A percentile compares a stretch with the other conserved stretches of the same genome.
Evolutionary conservation across 306 rosid species (phyloP).

Genomic region (Sophora flavescens): DNA sequence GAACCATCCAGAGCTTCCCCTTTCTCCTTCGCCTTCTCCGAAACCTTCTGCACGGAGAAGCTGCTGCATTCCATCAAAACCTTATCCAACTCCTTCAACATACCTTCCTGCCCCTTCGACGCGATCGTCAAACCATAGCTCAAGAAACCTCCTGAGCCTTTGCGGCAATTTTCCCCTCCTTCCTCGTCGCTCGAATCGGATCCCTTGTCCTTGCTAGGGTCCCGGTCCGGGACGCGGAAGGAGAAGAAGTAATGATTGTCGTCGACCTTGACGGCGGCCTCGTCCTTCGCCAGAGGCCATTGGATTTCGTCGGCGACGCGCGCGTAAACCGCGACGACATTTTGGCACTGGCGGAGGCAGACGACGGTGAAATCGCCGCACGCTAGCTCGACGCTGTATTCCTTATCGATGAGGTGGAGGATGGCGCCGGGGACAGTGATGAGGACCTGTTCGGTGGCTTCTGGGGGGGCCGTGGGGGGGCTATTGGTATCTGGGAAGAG

Average conservation of each 20-base stretch:
- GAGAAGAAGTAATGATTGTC: conserved; percentile 88
- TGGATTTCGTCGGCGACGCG: conserved; percentile 72
- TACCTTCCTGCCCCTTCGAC: conserved; percentile 75
- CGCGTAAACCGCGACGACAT: conserved; percentile 63
- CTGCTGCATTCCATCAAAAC: conserved; percentile 65
- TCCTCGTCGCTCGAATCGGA: conserved; percentile 61
- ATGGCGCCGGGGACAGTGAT: conserved; percentile 87
- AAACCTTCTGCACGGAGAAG: conserved; percentile 72
- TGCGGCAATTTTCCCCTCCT: background rate
- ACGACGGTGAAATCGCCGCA: conserved; percentile 68
- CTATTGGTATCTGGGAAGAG: conserved; percentile 51
- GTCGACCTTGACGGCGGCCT: conserved; percentile 77
- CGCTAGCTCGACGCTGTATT: conserved; percentile 85
- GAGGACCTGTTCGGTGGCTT: conserved; percentile 64
- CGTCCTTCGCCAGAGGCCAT: conserved; percentile 86
- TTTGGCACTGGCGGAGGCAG: conserved; percentile 61
- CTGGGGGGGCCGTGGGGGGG: conserved; percentile 52
- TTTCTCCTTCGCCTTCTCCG: conserved; percentile 66
- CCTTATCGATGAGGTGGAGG: conserved; percentile 78
- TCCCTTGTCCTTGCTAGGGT: conserved; percentile 40
- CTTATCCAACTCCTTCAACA: conserved; percentile 69
- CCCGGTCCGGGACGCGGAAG: conserved; percentile 41
- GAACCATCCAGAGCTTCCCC: conserved; percentile 75
- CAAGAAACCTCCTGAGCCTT: conserved; percentile 42
- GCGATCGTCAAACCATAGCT: conserved; percentile 91